Evolutionary conservation across 345 rosid species (phyloP).

Genomic region (Citrus cavaleriei): DNA sequence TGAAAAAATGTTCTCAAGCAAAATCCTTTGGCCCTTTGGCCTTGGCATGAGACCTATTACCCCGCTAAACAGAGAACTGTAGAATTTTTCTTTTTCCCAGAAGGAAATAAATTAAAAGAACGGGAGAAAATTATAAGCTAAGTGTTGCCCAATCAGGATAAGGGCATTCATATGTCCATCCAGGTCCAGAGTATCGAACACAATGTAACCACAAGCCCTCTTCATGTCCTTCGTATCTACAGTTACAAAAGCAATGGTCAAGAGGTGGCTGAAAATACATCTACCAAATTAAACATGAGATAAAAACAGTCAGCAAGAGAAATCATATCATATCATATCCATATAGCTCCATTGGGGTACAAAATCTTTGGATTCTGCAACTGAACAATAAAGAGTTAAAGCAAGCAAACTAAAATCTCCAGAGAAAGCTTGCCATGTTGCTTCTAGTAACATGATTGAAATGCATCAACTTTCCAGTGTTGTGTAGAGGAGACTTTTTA

Average conservation of each 20-base stretch:
- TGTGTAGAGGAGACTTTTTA: not conserved
- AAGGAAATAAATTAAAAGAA: not conserved
- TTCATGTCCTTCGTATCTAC: constrained; percentile 64
- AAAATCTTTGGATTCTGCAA: not conserved
- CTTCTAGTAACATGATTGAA: not conserved
- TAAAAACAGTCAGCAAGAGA: not conserved
- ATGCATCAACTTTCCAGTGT: not conserved
- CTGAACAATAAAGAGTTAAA: not conserved
- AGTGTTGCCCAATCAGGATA: constrained; percentile 71
- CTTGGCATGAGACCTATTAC: not conserved
- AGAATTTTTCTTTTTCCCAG: not conserved
- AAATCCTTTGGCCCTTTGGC: not conserved
- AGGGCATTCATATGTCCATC: constrained; percentile 76
- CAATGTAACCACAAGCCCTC: constrained; percentile 84
- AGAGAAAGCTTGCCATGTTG: not conserved
- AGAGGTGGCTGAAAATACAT: not conserved
- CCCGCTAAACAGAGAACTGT: not conserved
- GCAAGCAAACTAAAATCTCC: not conserved
- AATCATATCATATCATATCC: not conserved
- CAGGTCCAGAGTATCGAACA: constrained; percentile 70
- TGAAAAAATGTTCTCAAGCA: not conserved
- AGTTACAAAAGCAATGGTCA: not conserved
- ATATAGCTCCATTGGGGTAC: not conserved
- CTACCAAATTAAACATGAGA: not conserved
- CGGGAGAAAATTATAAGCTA: not conserved